A percentile compares a stretch with the other conserved stretches of the same genome.
phyloP scores from a whole-genome alignment of 2,329 filamentous ascomycete genomes.

The Claviceps capensis region DNA sequence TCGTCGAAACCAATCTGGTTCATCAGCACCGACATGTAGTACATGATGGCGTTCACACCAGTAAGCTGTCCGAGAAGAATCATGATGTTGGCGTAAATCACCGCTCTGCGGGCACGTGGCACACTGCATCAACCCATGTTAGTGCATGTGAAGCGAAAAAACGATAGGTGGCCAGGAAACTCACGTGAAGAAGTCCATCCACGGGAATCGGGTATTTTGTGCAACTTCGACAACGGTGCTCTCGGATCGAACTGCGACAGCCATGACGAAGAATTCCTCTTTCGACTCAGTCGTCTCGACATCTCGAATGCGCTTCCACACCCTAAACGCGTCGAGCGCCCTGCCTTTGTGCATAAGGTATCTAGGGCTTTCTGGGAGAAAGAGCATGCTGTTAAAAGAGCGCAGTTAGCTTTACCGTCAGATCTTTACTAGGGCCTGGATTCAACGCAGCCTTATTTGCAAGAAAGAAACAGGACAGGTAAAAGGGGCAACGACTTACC shows the following conservation, averaged over 20 bases:
- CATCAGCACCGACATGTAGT: conserved; percentile 60
- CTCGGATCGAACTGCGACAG: conserved; percentile 43
- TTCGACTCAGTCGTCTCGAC: conserved; percentile 39
- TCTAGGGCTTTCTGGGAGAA: conserved; percentile 56
- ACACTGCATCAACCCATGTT: conserved; percentile 19
- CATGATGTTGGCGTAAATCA: conserved; percentile 58
- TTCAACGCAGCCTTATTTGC: too few relatives aligned
- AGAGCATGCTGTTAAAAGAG: conserved; percentile 44
- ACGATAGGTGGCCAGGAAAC: background rate
- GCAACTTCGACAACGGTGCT: conserved; percentile 38
- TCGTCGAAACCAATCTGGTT: conserved; percentile 51
- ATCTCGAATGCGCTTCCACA: conserved; percentile 62
- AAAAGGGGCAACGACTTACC: conserved; percentile 10
- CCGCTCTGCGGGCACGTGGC: conserved; percentile 49
- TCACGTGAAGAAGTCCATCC: conserved; percentile 59
- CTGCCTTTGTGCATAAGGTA: conserved; percentile 55
- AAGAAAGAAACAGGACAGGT: too few relatives aligned
- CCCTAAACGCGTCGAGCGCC: conserved; percentile 34
- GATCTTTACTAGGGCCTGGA: background rate
- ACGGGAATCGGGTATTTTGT: conserved; percentile 45
- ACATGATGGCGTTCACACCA: conserved; percentile 57
- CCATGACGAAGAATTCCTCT: conserved; percentile 63
- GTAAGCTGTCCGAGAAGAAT: conserved; percentile 58
- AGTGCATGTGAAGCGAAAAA: background rate
- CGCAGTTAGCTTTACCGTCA: background rate